Evolutionary conservation across 2,329 filamentous ascomycete genomes (phyloP).

Genomic region (Pseudogymnoascus sp.): DNA sequence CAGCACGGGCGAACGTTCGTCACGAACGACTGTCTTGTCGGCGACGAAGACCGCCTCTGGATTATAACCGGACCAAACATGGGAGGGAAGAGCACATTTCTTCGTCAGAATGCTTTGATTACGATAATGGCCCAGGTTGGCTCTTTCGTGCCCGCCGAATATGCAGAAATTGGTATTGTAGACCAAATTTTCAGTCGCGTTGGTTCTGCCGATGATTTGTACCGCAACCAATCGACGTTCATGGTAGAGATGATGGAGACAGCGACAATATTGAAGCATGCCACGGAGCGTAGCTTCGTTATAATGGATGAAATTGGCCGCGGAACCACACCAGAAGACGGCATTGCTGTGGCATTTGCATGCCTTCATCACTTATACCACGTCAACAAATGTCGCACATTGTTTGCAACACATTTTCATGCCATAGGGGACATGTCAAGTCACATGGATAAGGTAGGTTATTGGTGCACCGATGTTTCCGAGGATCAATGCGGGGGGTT

Average conservation of each 20-base stretch:
- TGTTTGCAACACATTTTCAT: slow-evolving; percentile 97
- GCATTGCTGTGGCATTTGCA: slow-evolving; percentile 81
- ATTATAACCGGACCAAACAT: slow-evolving; percentile 85
- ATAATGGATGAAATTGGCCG: slow-evolving; percentile 98
- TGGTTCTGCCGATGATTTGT: slow-evolving; percentile 92
- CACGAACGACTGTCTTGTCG: slow-evolving; percentile 77
- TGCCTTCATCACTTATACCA: slow-evolving; percentile 76
- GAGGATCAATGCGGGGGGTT: slow-evolving; percentile 65
- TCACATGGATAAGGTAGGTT: slow-evolving; percentile 34
- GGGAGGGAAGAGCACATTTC: slow-evolving; percentile 93
- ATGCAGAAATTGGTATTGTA: slow-evolving; percentile 82
- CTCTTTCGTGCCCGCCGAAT: slow-evolving; percentile 82
- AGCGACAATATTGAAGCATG: slow-evolving; percentile 76
- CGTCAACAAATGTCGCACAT: slow-evolving; percentile 66
- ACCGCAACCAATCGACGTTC: slow-evolving; percentile 89
- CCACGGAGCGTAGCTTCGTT: slow-evolving; percentile 77
- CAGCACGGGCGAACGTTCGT: slow-evolving; percentile 76
- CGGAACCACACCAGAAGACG: slow-evolving; percentile 89
- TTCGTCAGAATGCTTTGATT: slow-evolving; percentile 91
- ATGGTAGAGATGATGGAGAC: slow-evolving; percentile 99
- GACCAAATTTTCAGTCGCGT: slow-evolving; percentile 93
- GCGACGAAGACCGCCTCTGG: slow-evolving; percentile 58
- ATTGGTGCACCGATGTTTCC: slow-evolving; percentile 81
- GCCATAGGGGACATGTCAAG: slow-evolving; percentile 66
- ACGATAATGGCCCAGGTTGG: slow-evolving; percentile 89